A percentile compares a stretch with the other conserved stretches of the same genome.
Evolutionary conservation across 2,329 filamentous ascomycete species (phyloP).

Genomic region (Fusarium pseudoanthophilum): DNA sequence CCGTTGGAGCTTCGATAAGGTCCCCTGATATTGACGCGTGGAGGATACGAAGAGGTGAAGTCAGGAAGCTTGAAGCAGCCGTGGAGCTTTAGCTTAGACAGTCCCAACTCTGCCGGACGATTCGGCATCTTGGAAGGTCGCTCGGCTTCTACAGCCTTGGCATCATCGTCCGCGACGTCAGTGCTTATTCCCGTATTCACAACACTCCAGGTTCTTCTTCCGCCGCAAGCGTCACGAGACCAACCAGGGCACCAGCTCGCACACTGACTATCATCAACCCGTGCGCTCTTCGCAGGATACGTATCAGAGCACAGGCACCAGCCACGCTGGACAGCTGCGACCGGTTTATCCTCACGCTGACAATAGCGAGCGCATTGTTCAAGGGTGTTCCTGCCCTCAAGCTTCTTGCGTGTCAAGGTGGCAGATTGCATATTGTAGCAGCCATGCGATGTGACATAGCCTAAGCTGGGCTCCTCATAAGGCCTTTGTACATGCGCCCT

Average conservation of each 20-base stretch:
- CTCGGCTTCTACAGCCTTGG: neutral
- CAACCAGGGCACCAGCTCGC: neutral
- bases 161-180: neutral
- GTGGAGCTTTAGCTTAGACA: neutral
- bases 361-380: neutral
- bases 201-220: neutral
- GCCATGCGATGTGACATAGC: neutral
- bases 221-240: neutral
- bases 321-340: neutral
- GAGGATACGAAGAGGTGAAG: neutral
- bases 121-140: no score
- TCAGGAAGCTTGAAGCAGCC: neutral
- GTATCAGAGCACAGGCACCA: constrained; percentile 4
- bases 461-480: neutral
- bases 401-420: neutral
- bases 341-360: neutral
- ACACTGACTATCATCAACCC: neutral
- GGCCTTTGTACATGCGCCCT: neutral
- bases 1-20: neutral
- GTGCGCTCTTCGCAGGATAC: neutral
- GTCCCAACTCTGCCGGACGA: fast-evolving
- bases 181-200: neutral
- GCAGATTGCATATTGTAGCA: neutral
- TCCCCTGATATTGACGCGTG: neutral
- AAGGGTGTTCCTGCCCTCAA: neutral